A percentile compares a stretch with the other conserved stretches of the same genome.
Conservation (phyloP, 2,329 filamentous ascomycete genomes). For the Fusarium haematococcum region DNA sequence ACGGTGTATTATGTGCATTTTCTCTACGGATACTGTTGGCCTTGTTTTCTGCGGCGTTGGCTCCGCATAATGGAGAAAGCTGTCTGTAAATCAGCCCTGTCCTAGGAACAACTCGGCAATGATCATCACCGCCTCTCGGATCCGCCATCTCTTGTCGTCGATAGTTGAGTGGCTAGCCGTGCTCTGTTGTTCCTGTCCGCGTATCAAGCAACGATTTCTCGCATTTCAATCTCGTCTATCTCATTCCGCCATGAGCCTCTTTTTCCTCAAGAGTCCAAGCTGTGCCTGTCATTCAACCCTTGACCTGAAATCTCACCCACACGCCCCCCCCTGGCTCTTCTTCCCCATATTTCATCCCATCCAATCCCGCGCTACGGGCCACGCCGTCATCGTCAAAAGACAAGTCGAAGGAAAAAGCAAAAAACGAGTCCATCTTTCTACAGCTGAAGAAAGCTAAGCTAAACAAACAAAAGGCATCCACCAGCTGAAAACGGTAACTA, state of each 20-base stretch:
- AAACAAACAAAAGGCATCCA: background rate
- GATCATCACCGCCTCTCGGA: slow-evolving; percentile 12
- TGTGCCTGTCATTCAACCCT: background rate
- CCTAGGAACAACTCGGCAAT: slow-evolving; percentile 4
- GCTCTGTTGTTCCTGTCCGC: background rate
- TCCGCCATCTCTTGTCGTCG: background rate
- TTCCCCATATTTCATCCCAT: slow-evolving; percentile 2
- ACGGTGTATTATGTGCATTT: background rate
- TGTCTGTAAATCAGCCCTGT: slow-evolving; percentile 20
- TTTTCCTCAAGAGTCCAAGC: background rate
- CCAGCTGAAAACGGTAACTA: background rate
- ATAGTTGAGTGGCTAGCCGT: background rate
- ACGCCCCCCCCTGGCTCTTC: background rate
- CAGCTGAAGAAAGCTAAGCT: background rate
- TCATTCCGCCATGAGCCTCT: background rate
- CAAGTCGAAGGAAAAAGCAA: background rate
- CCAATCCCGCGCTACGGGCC: background rate
- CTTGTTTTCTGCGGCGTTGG: background rate
- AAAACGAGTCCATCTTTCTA: background rate
- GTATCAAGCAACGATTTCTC: background rate
- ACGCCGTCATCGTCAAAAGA: background rate
- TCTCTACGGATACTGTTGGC: background rate
- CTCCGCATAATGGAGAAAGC: background rate
- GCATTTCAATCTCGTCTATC: slow-evolving; percentile 15
- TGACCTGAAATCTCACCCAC: background rate